Conservation (phyloP, 2,329 filamentous ascomycete species). For the Calcarisporium arbuscula region DNA sequence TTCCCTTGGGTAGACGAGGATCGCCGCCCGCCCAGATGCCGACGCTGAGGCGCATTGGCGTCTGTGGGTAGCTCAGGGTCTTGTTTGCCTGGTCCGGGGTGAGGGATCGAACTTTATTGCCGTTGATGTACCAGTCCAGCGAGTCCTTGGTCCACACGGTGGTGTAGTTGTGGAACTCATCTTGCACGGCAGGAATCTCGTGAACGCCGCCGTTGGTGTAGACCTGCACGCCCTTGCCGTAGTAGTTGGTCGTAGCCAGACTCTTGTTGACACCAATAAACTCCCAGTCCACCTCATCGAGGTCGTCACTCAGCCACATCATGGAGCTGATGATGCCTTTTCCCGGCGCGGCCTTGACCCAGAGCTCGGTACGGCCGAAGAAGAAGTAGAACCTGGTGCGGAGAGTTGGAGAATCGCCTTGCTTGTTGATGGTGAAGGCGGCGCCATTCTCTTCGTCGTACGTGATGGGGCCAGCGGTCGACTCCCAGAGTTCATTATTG, state of each 20-base stretch:
- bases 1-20: constrained; percentile 45
- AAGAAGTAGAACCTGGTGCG: constrained; percentile 79
- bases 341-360: constrained; percentile 69
- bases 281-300: constrained; percentile 88
- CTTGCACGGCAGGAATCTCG: constrained; percentile 45
- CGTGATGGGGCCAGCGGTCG: constrained; percentile 57
- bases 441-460: constrained; percentile 60
- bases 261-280: constrained; percentile 63
- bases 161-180: constrained; percentile 70
- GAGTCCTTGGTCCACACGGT: constrained; percentile 62
- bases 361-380: constrained; percentile 72
- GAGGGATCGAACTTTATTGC: constrained; percentile 57
- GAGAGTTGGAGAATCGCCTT: constrained; percentile 72
- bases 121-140: constrained; percentile 66
- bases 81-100: constrained; percentile 53
- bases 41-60: constrained; percentile 64
- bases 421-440: constrained; percentile 62
- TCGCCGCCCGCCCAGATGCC: constrained; percentile 63
- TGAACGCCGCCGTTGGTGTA: constrained; percentile 57
- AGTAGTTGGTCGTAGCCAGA: constrained; percentile 67
- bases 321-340: constrained; percentile 74
- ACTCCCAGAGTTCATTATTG: constrained; percentile 58
- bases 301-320: constrained; percentile 75
- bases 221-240: constrained; percentile 65
- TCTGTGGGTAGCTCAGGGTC: constrained; percentile 65